phyloP scores from a whole-genome alignment of 306 rosid species.

The Phaseolus lunatus region DNA sequence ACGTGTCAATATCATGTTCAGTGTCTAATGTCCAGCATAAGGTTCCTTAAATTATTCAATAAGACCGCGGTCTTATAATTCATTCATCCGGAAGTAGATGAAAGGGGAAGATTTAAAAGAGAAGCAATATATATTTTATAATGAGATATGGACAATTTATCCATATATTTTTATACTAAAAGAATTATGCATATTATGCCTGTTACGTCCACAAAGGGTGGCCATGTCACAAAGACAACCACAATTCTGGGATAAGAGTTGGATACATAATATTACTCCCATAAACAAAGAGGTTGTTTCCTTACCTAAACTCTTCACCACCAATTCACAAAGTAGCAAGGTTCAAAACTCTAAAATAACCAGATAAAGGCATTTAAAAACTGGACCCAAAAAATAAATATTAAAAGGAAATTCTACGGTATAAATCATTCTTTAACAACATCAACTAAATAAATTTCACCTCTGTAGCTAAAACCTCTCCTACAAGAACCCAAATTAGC shows the following conservation, averaged over 20 bases:
- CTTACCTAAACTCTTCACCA: background rate
- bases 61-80: no score
- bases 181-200: no score
- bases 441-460: slow-evolving; percentile 30
- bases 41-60: no score
- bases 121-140: no score
- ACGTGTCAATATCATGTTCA: no score
- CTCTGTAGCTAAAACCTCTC: slow-evolving; percentile 17
- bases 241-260: background rate
- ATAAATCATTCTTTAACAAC: slow-evolving; percentile 20
- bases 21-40: no score
- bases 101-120: no score
- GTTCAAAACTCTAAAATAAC: background rate
- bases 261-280: background rate
- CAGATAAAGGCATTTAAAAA: background rate
- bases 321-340: background rate
- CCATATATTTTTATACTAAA: no score
- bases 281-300: background rate
- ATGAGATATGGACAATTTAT: no score
- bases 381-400: background rate
- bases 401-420: background rate
- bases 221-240: background rate
- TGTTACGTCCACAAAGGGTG: no score
- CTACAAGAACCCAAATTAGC: background rate
- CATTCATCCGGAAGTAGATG: no score